phyloP scores from a whole-genome alignment of 148 eudicot genomes.

The Bassia scoparia region DNA sequence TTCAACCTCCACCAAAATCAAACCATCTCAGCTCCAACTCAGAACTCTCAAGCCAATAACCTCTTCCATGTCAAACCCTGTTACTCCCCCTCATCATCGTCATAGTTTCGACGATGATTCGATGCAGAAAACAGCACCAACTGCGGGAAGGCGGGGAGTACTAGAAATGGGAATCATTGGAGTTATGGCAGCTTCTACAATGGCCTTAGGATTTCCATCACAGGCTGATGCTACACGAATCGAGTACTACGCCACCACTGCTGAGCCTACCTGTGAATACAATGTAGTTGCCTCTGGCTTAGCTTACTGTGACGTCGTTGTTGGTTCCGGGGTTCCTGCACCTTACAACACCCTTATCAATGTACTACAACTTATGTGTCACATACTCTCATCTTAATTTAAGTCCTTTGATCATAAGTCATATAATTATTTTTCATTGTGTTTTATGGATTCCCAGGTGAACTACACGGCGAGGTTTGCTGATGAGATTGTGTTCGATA shows the following conservation, averaged over 20 bases:
- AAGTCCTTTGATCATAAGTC: neutral
- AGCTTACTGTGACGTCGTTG: conserved; percentile 65
- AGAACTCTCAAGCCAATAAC: conserved; percentile 13
- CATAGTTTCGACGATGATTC: neutral
- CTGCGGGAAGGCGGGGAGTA: neutral
- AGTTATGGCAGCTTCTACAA: conserved; percentile 44
- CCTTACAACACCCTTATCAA: conserved; percentile 66
- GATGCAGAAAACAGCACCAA: neutral
- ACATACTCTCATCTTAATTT: neutral
- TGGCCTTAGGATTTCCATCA: conserved; percentile 44
- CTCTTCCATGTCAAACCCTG: neutral
- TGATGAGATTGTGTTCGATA: conserved; percentile 80
- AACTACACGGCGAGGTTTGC: conserved; percentile 89
- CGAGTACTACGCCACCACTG: conserved; percentile 77
- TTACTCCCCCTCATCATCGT: neutral
- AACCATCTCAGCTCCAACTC: conserved; percentile 15
- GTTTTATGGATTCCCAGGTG: conserved; percentile 36
- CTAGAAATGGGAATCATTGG: conserved; percentile 23
- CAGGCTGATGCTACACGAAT: conserved; percentile 71
- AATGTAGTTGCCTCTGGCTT: conserved; percentile 66
- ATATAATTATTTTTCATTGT: neutral
- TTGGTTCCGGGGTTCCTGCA: conserved; percentile 61
- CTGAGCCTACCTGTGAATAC: conserved; percentile 74
- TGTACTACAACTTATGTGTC: conserved; percentile 23
- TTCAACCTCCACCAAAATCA: conserved; percentile 24